phyloP scores from a whole-genome alignment of 495 filamentous ascomycete species.

The Collariella sp. region DNA sequence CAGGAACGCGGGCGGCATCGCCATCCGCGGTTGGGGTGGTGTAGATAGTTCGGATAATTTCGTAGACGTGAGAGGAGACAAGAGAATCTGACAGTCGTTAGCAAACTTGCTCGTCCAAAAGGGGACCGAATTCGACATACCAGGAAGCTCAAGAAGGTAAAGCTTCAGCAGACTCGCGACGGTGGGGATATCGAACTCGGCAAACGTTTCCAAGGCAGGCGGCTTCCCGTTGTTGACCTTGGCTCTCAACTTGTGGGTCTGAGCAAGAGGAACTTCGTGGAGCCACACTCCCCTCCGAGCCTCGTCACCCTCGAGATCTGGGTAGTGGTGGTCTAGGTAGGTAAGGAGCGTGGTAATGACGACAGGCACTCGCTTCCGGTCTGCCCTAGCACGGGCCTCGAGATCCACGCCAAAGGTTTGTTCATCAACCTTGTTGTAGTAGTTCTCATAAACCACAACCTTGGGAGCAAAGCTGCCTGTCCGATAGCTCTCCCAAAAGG shows the following conservation, averaged over 20 bases:
- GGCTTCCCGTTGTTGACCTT: conserved; percentile 82
- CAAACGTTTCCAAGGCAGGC: conserved; percentile 64
- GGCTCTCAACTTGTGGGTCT: conserved; percentile 76
- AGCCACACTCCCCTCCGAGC: conserved; percentile 90
- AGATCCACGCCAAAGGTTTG: conserved; percentile 97
- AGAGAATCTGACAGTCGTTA: conserved; percentile 62
- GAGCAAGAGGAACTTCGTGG: conserved; percentile 74
- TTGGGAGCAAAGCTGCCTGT: conserved; percentile 86
- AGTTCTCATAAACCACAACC: conserved; percentile 95
- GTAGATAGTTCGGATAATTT: conserved; percentile 97
- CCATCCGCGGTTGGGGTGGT: conserved; percentile 68
- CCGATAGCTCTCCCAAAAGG: conserved; percentile 92
- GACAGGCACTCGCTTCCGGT: conserved; percentile 89
- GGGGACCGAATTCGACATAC: conserved; percentile 42
- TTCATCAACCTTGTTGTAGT: conserved; percentile 96
- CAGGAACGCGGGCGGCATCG: conserved; percentile 67
- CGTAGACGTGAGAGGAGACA: conserved; percentile 96
- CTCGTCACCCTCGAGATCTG: conserved; percentile 95
- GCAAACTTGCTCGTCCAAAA: background rate
- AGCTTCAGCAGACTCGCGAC: conserved; percentile 90
- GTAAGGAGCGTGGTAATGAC: conserved; percentile 89
- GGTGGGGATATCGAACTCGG: conserved; percentile 84
- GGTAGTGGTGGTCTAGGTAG: conserved; percentile 92
- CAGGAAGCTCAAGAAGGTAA: conserved; percentile 91
- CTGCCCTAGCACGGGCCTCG: conserved; percentile 83